Evolutionary conservation across 345 rosid genomes (phyloP), one percentile per base, ranked within the genome.

Genomic region (Arabis hirsuta): DNA sequence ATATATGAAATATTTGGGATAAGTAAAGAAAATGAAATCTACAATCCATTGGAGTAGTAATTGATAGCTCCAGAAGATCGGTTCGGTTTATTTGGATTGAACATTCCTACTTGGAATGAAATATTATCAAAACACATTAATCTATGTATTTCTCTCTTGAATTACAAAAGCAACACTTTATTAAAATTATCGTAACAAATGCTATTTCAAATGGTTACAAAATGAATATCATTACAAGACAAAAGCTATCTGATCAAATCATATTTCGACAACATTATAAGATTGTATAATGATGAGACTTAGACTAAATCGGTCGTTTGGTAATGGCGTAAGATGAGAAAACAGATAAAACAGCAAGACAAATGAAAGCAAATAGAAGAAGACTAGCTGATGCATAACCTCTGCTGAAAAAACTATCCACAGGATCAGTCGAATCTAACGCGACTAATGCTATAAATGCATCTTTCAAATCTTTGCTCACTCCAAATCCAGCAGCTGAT

Each of bases 401-500:
- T 79, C 58, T 87, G 54, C 80, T 7, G 6, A 84, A 80, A 66
- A 84, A 85, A 1, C 64, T 76, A 39, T 78, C 85, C 0, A 72
- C 3, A 9, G 73, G 73, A n/a, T 66, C 62, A 19, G 66, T 58
- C 8, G 57, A 78, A 65, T 73, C 81, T 9, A 67, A 58, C 22
- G 5, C 47, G 3, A 78, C 3, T 1, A 69, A 32, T 9, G 8
- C 44, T 3, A 14, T 29, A 11, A 62, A 46, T 27, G 61, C 0
- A 1, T 59, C 61, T 78, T 85, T 84, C 71, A 84, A 26, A 56
- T 89, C 96, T 36, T 60, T 78, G 6, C 83, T 85, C 2, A 76
- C 86, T 3, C 85, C 90, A 48, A 86, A 83, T 45, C 78, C 91
- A 0, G 87, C 96, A 0, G 87, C 90, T 0, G 80, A 79, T 2